Conservation (phyloP, 257 asterid genomes). For the Misopates orontium region DNA sequence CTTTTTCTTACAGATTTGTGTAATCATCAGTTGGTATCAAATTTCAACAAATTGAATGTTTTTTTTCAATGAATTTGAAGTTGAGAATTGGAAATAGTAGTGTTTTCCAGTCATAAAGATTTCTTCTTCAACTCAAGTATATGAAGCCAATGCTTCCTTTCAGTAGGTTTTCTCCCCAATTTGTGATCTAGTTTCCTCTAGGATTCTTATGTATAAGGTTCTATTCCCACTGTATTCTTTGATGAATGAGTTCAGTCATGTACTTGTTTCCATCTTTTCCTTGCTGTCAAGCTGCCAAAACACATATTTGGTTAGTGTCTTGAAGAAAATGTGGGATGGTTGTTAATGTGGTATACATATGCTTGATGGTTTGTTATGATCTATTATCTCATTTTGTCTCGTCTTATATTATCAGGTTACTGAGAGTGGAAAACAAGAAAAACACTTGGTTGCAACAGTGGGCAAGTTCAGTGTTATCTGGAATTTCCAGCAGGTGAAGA, state of each 20-base stretch:
- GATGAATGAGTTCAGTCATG: background rate
- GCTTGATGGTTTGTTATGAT: background rate
- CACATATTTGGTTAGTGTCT: background rate
- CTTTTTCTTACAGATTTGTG: background rate
- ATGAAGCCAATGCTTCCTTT: background rate
- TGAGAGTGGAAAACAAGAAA: conserved; percentile 94
- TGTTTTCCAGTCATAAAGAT: background rate
- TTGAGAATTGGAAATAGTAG: background rate
- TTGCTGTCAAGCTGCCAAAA: background rate
- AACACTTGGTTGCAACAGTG: conserved; percentile 92
- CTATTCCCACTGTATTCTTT: background rate
- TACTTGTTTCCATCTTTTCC: background rate
- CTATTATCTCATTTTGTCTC: background rate
- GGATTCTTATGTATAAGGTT: background rate
- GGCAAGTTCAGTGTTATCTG: conserved; percentile 92
- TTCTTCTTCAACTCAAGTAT: background rate
- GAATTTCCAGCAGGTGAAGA: conserved; percentile 96
- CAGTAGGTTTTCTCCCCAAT: background rate
- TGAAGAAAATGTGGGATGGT: background rate
- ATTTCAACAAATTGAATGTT: background rate
- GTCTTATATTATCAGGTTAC: conserved; percentile 63
- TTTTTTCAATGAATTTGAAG: too few relatives aligned
- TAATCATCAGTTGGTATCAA: background rate
- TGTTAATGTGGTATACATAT: background rate
- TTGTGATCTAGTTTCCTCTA: background rate